Base-by-base conservation (phyloP, 2,329 filamentous ascomycete genomes). In the Colletotrichum euphorbiae region DNA sequence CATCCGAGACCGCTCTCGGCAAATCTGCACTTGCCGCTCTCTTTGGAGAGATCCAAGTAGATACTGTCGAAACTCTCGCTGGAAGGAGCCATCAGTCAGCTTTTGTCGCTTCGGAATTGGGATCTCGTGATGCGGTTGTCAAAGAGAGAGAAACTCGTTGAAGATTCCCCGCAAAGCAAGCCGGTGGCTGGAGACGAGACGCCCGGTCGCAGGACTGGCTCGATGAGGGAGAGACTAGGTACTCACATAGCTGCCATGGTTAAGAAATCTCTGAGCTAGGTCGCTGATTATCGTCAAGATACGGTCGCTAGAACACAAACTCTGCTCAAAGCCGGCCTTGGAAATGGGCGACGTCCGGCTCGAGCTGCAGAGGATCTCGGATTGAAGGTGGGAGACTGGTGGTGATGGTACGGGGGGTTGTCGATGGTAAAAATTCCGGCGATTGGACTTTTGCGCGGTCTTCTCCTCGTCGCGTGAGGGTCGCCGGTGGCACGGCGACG, bases 1-100 rank as follows among this genome's bases (percentile, higher is more conserved):
- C 97, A 99, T 62, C 95, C 96, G 74, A 98, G 88, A 69, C 96
- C 96, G 60, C 90, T 94, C 79, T 98, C 95, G 71, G 95, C 94
- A 76, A 99, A 94, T 77, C 96, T 90, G 83, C 94, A 98, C 83
- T 95, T 96, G 73, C 96, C 96, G 67, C 90, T 88, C 80, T 96
- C 91, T 80, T 94, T 96, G 75, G 94, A 98, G 69, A 99, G 88
- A 79, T 99, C 95, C 75, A 99, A 89, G 81, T 96, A 94, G 82
- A 98, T 97, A 81, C 93, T 94, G 78, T 98, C 95, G 82, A 99
- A 99, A 77, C 91, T 96, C 89, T 99, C 96, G 74, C 88, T 91
- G 69, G 13, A 57, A 45, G 60, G 62, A 46, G 62, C 57, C 51
- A 55, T 66, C 15, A 19, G 66, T 69, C 24, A 69, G 66, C 48